Percentiles rank a stretch among this genome's conserved stretches.
These are phyloP conservation scores for Calonectria hawksworthii DNA, from an alignment of 2,329 filamentous ascomycete genomes.

Conservation along the genomic window DNA sequence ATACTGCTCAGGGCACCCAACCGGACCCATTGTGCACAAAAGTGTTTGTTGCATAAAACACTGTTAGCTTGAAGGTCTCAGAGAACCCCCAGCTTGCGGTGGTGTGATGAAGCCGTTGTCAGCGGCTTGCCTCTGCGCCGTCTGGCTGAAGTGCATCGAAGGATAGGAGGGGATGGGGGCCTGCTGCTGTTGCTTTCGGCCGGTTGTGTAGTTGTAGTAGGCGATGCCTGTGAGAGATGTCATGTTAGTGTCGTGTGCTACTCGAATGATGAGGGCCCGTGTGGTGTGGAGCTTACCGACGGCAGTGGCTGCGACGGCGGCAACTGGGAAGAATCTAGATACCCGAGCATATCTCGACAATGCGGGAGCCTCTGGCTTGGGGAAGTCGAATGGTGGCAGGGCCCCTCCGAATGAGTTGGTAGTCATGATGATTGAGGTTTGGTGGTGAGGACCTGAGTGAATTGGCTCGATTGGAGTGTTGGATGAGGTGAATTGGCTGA, in stretches of 20 bases:
- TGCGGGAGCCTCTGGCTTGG: neutral
- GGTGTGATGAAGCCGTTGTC: neutral
- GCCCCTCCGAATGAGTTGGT: slow-evolving; percentile 18
- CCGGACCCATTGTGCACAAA: neutral
- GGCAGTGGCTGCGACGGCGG: slow-evolving; percentile 10
- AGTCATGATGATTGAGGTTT: slow-evolving; percentile 10
- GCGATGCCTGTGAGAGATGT: neutral
- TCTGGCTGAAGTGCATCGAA: neutral
- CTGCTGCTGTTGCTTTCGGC: neutral
- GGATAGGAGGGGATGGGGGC: neutral
- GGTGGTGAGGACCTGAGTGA: neutral
- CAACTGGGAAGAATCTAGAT: slow-evolving; percentile 4
- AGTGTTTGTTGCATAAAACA: neutral
- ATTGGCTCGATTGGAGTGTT: neutral
- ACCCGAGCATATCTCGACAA: slow-evolving; percentile 16
- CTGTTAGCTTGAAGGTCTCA: neutral
- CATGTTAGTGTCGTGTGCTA: neutral
- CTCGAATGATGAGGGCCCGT: neutral
- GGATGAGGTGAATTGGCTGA: neutral
- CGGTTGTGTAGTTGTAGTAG: slow-evolving; percentile 8
- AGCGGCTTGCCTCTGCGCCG: neutral
- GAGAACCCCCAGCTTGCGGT: neutral
- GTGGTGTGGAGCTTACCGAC: neutral
- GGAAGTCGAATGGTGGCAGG: slow-evolving; percentile 21
- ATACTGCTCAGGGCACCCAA: neutral